Evolutionary conservation across 768 basidiomycete species (phyloP).

Genomic region (Ramaria sp.): DNA sequence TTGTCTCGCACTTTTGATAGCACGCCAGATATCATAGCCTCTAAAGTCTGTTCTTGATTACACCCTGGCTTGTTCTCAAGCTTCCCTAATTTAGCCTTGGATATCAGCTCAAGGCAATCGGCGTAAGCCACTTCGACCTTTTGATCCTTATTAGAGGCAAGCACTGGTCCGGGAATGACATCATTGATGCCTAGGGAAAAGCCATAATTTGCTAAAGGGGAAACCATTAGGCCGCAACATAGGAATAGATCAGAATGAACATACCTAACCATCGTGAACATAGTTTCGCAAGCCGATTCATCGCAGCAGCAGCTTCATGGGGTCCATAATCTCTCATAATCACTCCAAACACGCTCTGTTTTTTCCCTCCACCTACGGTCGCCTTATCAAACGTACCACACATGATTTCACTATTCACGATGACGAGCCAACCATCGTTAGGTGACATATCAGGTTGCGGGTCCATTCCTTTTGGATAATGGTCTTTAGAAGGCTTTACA

Average conservation of each 20-base stretch:
- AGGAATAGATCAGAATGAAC: constrained; percentile 14
- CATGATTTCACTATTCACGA: constrained; percentile 98
- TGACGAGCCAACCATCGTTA: constrained; percentile 95
- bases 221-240: not conserved
- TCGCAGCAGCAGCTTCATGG: constrained; percentile 86
- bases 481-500: constrained; percentile 55
- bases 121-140: constrained; percentile 85
- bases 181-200: constrained; percentile 99
- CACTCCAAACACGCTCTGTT: constrained; percentile 97
- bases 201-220: constrained; percentile 76
- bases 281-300: constrained; percentile 93
- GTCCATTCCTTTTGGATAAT: constrained; percentile 45
- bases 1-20: constrained; percentile 93
- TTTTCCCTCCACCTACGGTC: constrained; percentile 95
- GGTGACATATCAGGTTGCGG: constrained; percentile 79
- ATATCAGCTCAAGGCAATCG: constrained; percentile 77
- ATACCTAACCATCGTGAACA: constrained; percentile 87
- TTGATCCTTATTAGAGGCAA: constrained; percentile 71
- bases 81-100: constrained; percentile 81
- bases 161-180: constrained; percentile 84
- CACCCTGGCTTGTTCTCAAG: constrained; percentile 97
- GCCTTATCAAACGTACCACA: constrained; percentile 99
- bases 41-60: constrained; percentile 92
- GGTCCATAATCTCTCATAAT: constrained; percentile 96
- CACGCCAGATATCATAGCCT: constrained; percentile 89